Conservation (phyloP, 2,329 filamentous ascomycete genomes). For the Pseudogymnoascus sp. region DNA sequence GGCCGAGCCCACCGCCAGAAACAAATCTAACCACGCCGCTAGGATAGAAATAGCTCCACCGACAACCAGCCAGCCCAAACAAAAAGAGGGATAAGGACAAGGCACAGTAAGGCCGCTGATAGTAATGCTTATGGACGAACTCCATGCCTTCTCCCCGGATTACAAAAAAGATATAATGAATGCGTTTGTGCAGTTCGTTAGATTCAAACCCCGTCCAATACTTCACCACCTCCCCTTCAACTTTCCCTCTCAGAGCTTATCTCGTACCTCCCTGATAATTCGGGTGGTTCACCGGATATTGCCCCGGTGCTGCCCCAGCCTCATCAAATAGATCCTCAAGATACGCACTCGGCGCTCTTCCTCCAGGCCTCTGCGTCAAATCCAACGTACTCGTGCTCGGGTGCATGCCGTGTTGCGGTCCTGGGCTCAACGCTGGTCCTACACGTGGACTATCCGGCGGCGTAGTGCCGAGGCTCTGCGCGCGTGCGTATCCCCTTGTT, state of each 20-base stretch:
- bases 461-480: slow-evolving; percentile 34
- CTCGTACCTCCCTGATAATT: slow-evolving; percentile 1
- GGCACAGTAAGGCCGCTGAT: not conserved
- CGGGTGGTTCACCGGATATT: slow-evolving; percentile 6
- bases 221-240: not conserved
- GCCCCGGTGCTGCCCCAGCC: slow-evolving; percentile 34
- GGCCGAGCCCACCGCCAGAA: not conserved
- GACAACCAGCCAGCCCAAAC: not conserved
- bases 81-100: not conserved
- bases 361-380: slow-evolving; percentile 47
- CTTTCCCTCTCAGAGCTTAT: slow-evolving; percentile 14
- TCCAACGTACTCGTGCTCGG: slow-evolving; percentile 58
- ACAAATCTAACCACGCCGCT: not conserved
- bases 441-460: slow-evolving; percentile 59
- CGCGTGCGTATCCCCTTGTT: slow-evolving; percentile 42
- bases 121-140: not conserved
- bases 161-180: slow-evolving; percentile 7
- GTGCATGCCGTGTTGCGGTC: slow-evolving; percentile 27
- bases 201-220: not conserved
- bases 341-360: slow-evolving; percentile 78
- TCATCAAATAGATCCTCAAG: slow-evolving; percentile 84
- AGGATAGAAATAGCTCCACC: not conserved
- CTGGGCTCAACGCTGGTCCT: slow-evolving; percentile 19
- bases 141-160: not conserved
- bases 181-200: not conserved